These are phyloP conservation scores for Moesziomyces sp. DNA, from an alignment of 1,284 basidiomycete genomes.

Conservation along the genomic window DNA sequence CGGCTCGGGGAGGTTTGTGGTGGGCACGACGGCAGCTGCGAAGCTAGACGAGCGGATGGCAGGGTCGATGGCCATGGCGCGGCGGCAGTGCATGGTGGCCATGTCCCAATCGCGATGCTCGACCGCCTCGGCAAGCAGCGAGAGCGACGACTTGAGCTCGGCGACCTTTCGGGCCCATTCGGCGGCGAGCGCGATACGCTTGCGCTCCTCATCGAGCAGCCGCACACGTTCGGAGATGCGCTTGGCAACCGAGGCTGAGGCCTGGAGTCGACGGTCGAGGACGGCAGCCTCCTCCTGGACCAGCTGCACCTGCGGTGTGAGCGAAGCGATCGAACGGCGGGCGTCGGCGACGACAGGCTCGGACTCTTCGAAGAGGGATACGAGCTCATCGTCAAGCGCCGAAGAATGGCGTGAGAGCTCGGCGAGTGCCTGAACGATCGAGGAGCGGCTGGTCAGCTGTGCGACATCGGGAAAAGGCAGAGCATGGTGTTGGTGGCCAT, in stretches of 20 bases:
- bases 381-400: conserved; percentile 79
- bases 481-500: neutral
- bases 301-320: conserved; percentile 76
- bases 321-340: conserved; percentile 68
- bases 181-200: conserved; percentile 81
- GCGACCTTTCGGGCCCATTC: conserved; percentile 87
- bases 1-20: conserved; percentile 83
- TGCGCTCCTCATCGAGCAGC: conserved; percentile 88
- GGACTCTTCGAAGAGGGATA: conserved; percentile 76
- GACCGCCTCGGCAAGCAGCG: conserved; percentile 80
- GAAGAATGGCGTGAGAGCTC: conserved; percentile 81
- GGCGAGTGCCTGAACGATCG: conserved; percentile 65
- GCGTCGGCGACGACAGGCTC: conserved; percentile 39
- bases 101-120: conserved; percentile 93
- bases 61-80: conserved; percentile 84
- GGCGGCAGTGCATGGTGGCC: conserved; percentile 86
- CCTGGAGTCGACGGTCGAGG: conserved; percentile 74
- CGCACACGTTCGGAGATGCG: conserved; percentile 89
- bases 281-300: conserved; percentile 75
- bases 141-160: conserved; percentile 89
- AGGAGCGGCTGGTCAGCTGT: conserved; percentile 44
- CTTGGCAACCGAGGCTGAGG: conserved; percentile 83
- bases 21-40: conserved; percentile 87
- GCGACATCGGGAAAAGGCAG: conserved; percentile 18
- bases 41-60: conserved; percentile 85